Evolutionary conservation across 2,329 filamentous ascomycete species (phyloP), one percentile per base, ranked within the genome.

Genomic region (Cercospora zeina): DNA sequence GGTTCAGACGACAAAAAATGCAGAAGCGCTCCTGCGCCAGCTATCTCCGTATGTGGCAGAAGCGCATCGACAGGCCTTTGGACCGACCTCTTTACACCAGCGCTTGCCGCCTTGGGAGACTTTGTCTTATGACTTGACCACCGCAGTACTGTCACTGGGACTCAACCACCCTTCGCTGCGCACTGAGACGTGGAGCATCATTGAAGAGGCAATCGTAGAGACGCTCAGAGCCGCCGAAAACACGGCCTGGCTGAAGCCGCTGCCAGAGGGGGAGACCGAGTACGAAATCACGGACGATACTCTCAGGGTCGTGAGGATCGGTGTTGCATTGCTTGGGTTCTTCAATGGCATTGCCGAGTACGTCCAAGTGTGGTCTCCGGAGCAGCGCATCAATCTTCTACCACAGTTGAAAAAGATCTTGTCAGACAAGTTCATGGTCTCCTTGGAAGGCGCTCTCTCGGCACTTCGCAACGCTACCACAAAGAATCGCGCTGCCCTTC

Each of bases 311-410:
- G 86, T 91, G 57, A 91, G 89, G 16, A 85, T 96, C 67, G 86
- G 89, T 6, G 85, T 96, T 53, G 93, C 93, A 0, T 80, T 99
- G n/a, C 78, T 96, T 24, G 96, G 95, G 0, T 97, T 99, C 73
- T 78, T 99, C 57, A 87, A 93, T 72, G 93, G 92, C 21, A 88
- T 89, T 3, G 87, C 92, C 3, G 85, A 87, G 5, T 86, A 93
- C 72, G 85, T 88, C 9, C 85, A 88, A 65, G 93, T 97, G 70
- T 99, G 93, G 91, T 86, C 80, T 62, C 81, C 88, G 1, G 83
- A 85, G 2, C 89, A 95, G 67, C 86, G 92, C 58, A 77, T 96
- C 30, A 82, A 83, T 3, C 77, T 97, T 51, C 84, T 97, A 14
- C 84, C 89, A 63, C 83, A 86, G 53, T 77, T 96, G 34, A 87